Conservation (phyloP, 2,329 filamentous ascomycete genomes). For the Colletotrichum lindemuthianum region DNA sequence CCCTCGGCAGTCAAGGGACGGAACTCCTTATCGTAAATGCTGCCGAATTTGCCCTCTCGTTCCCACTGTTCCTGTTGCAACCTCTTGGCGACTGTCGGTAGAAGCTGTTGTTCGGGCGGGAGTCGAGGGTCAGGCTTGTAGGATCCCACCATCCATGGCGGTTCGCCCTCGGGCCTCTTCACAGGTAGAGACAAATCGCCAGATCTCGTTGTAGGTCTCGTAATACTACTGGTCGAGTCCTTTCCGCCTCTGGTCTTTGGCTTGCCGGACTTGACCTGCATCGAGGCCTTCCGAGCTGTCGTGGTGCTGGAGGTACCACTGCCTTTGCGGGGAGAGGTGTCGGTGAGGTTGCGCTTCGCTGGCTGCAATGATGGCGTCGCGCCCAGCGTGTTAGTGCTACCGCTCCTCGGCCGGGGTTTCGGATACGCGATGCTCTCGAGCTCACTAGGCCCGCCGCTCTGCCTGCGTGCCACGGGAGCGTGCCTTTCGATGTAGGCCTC, state of each 20-base stretch:
- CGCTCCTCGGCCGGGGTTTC: conserved; percentile 76
- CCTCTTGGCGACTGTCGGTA: conserved; percentile 91
- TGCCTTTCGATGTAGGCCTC: conserved; percentile 79
- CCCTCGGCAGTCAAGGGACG: conserved; percentile 79
- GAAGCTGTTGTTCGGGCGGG: conserved; percentile 92
- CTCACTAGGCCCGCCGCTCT: conserved; percentile 60
- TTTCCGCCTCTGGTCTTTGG: conserved; percentile 72
- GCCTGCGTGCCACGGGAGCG: conserved; percentile 71
- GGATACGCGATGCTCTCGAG: conserved; percentile 68
- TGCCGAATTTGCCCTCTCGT: conserved; percentile 86
- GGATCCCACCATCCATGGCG: conserved; percentile 93
- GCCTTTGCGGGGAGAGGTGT: conserved; percentile 65
- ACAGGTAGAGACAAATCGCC: conserved; percentile 59
- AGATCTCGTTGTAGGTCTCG: conserved; percentile 70
- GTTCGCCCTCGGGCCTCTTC: conserved; percentile 89
- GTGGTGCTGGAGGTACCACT: conserved; percentile 39
- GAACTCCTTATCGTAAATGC: conserved; percentile 88
- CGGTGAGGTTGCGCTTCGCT: conserved; percentile 56
- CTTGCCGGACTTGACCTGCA: conserved; percentile 57
- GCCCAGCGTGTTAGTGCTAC: conserved; percentile 67
- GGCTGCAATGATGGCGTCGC: conserved; percentile 42
- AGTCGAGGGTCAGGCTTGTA: conserved; percentile 96
- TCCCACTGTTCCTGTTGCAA: conserved; percentile 97
- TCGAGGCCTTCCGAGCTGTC: conserved; percentile 57
- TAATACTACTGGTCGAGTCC: conserved; percentile 57